Conservation (phyloP, 805 yeast genomes). For the Candida maltosa region DNA sequence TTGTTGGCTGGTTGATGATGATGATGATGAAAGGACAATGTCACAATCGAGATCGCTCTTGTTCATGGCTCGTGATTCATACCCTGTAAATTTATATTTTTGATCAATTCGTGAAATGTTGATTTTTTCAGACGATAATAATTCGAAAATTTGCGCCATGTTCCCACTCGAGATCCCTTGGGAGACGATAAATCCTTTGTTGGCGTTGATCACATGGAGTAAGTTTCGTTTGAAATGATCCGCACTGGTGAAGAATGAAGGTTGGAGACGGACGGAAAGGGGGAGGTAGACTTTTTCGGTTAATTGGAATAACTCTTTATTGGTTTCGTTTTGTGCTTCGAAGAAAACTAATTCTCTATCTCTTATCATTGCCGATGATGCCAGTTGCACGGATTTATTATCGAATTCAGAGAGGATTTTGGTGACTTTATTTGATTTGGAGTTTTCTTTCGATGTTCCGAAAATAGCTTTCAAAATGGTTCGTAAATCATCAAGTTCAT, state of each 20-base stretch:
- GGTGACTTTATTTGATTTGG: conserved; percentile 51
- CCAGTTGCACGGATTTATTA: conserved; percentile 26
- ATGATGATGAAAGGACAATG: conserved; percentile 35
- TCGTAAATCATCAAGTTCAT: conserved; percentile 30
- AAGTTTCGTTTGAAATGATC: conserved; percentile 43
- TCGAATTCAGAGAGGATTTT: conserved; percentile 44
- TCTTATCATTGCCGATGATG: conserved; percentile 44
- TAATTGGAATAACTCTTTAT: conserved; percentile 47
- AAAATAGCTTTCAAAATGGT: conserved; percentile 53
- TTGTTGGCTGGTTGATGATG: no score
- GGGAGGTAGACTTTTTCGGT: conserved; percentile 48
- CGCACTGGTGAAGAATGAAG: conserved; percentile 43
- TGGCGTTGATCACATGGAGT: conserved; percentile 34
- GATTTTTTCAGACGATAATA: conserved; percentile 42
- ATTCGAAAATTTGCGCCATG: conserved; percentile 58
- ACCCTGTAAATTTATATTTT: conserved; percentile 52
- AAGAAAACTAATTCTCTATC: conserved; percentile 54
- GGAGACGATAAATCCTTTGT: conserved; percentile 54
- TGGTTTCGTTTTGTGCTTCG: conserved; percentile 22
- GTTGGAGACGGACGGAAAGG: conserved; percentile 5
- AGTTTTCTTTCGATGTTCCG: conserved; percentile 12
- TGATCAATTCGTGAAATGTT: conserved; percentile 54
- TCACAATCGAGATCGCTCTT: conserved; percentile 65
- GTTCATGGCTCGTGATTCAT: conserved; percentile 74
- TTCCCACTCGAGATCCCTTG: conserved; percentile 59